Evolutionary conservation across 768 basidiomycete species (phyloP), one percentile per base, ranked within the genome.

Genomic region (Hortiboletus campestris): DNA sequence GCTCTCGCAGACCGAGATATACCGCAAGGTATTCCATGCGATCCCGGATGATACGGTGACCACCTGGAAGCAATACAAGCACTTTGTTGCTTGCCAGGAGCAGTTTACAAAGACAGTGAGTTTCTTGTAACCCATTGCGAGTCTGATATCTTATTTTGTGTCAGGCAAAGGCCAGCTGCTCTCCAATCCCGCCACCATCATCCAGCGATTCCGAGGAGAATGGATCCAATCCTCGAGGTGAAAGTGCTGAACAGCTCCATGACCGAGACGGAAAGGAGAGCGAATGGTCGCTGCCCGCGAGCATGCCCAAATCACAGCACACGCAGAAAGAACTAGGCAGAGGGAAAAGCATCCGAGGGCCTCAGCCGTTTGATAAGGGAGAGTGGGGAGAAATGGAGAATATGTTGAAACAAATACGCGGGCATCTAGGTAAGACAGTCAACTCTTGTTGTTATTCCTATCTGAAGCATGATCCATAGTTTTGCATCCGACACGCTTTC

Each of bases 1-100:
- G 32, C 49, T 51, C 14, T 48, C 53, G 12, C 56, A 95, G 94
- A 99, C 96, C 58, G 91, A 96, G 68, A 93, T 98, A 60, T 98
- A 84, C 74, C 87, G 94, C 52, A 95, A 91, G 67, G 94, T 98
- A 4, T 99, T 99, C 76, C 88, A 93, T 63, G 88, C 89, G 35
- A 76, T 95, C 51, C 96, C 97, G 6, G 96, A 98, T 69, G 95
- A 99, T 68, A 77, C 85, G 22, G 83, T 98, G 56, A 88, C 87
- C 2, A 96, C 95, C 0, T 99, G 96, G 96, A 94, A 94, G 65
- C 89, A 93, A 66, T 98, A 88, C 73, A 95, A 87, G 67, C 91
- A 95, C 58, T 98, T 91, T 63, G 74, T 88, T 44, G 71, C 78
- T 6, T 80, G 88, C 65, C 88, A 93, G 44, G 91, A 93, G 58